Conservation (phyloP, 495 filamentous ascomycete species). For the Recurvomyces mirabilis region DNA sequence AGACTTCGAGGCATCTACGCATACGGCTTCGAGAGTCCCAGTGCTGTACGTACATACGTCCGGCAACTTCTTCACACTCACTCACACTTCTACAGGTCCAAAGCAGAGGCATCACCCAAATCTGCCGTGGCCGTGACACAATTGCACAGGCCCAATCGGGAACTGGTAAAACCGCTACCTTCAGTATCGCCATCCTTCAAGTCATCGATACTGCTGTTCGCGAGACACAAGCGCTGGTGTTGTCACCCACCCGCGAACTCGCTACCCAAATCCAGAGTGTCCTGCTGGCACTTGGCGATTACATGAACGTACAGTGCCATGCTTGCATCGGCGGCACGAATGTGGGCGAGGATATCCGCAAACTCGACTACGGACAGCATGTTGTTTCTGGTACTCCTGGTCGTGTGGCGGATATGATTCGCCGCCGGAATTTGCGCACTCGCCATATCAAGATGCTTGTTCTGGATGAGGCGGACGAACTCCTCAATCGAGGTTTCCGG, state of each 20-base stretch:
- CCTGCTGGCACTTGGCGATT: slow-evolving; percentile 92
- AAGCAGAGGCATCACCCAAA: slow-evolving; percentile 93
- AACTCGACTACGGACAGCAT: slow-evolving; percentile 92
- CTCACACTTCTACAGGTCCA: slow-evolving; percentile 66
- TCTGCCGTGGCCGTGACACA: slow-evolving; percentile 96
- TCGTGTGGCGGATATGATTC: slow-evolving; percentile 97
- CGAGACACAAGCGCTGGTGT: slow-evolving; percentile 85
- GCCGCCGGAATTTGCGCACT: slow-evolving; percentile 84
- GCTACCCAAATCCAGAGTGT: slow-evolving; percentile 97
- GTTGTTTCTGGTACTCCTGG: slow-evolving; percentile 94
- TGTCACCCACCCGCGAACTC: slow-evolving; percentile 96
- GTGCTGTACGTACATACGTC: too few species aligned
- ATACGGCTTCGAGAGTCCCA: slow-evolving; percentile 67
- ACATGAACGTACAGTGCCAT: slow-evolving; percentile 99
- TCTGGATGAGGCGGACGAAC: slow-evolving; percentile 92
- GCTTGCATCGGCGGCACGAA: slow-evolving; percentile 98
- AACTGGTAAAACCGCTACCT: slow-evolving; percentile 98
- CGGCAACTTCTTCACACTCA: background rate
- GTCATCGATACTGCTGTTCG: slow-evolving; percentile 55
- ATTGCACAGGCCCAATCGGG: slow-evolving; percentile 99
- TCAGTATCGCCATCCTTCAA: slow-evolving; percentile 94
- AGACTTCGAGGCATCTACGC: slow-evolving; percentile 97
- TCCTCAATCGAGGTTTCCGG: slow-evolving; percentile 80
- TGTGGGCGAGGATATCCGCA: slow-evolving; percentile 92
- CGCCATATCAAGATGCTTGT: slow-evolving; percentile 98